Conservation (phyloP, 2,329 filamentous ascomycete genomes). For the Dactylonectria macrodidyma region DNA sequence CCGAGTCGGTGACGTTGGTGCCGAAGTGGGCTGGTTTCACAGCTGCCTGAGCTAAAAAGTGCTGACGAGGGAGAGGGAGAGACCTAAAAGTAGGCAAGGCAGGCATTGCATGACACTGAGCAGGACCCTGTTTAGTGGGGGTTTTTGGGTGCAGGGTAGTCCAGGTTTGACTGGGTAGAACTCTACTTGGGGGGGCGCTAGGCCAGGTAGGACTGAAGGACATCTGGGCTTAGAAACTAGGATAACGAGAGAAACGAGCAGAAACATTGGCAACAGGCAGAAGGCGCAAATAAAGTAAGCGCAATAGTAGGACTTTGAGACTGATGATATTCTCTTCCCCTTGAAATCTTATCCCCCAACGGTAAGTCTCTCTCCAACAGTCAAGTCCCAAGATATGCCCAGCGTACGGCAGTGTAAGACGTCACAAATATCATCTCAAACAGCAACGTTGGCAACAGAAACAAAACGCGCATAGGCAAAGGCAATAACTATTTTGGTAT, state of each 20-base stretch:
- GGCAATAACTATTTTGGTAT: constrained; percentile 37
- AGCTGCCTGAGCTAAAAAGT: constrained; percentile 47
- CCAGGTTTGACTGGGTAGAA: constrained; percentile 13
- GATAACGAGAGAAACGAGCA: background rate
- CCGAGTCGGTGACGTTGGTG: constrained; percentile 46
- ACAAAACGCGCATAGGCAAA: constrained; percentile 6
- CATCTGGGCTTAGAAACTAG: background rate
- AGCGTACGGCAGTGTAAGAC: background rate
- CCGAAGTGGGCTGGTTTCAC: constrained; percentile 42
- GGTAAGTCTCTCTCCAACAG: too few species aligned
- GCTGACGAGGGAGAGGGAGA: constrained; percentile 1
- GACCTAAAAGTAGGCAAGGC: too few species aligned
- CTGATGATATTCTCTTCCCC: too few species aligned
- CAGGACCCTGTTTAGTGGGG: constrained; percentile 13
- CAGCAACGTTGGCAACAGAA: background rate
- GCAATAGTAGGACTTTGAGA: too few species aligned
- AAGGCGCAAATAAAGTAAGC: background rate
- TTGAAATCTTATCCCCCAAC: too few species aligned
- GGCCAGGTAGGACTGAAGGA: background rate
- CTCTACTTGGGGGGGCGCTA: background rate
- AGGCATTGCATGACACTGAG: constrained; percentile 2
- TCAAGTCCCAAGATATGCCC: too few species aligned
- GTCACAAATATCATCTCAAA: background rate
- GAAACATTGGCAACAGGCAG: background rate
- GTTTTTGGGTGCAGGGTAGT: constrained; percentile 32